These are phyloP conservation scores for Metarhizium guizhouense DNA, from an alignment of 2,329 filamentous ascomycete species.

Conservation along the genomic window DNA sequence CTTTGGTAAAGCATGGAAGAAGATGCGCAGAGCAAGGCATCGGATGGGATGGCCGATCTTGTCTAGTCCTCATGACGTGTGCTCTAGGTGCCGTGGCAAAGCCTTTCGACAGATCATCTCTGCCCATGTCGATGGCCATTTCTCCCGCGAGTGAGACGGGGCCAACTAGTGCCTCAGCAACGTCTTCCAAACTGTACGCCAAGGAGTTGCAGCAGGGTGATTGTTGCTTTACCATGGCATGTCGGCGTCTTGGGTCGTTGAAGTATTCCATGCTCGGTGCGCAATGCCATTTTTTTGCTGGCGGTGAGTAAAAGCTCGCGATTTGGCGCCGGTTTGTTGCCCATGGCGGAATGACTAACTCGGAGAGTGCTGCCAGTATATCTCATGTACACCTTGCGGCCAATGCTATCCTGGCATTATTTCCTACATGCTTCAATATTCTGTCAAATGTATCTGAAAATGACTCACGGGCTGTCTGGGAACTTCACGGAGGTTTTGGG, in stretches of 20 bases:
- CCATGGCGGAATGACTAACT: neutral
- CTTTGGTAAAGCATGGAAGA: conserved; percentile 11
- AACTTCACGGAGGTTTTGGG: conserved; percentile 6
- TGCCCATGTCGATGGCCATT: neutral
- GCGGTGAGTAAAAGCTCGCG: conserved; percentile 9
- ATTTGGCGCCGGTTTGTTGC: neutral
- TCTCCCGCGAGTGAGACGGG: neutral
- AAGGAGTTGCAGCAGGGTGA: conserved; percentile 6
- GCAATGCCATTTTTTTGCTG: conserved; percentile 30
- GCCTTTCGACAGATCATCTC: conserved; percentile 10
- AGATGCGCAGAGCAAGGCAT: conserved; percentile 14
- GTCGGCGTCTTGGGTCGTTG: conserved; percentile 16
- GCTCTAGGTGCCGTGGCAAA: conserved; percentile 12
- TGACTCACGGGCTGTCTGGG: neutral
- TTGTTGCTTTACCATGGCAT: conserved; percentile 16
- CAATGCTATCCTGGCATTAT: conserved; percentile 27
- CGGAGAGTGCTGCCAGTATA: conserved; percentile 16
- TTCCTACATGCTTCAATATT: conserved; percentile 16
- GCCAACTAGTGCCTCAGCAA: neutral
- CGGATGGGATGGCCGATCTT: conserved; percentile 16
- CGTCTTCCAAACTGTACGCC: conserved; percentile 9
- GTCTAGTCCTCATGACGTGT: conserved; percentile 15
- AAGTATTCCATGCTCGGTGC: conserved; percentile 20
- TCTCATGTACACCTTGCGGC: conserved; percentile 28
- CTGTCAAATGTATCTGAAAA: too few relatives aligned